These are phyloP conservation scores for Heliocybe sulcata DNA, from an alignment of 1,284 basidiomycete genomes.

Conservation along the genomic window DNA sequence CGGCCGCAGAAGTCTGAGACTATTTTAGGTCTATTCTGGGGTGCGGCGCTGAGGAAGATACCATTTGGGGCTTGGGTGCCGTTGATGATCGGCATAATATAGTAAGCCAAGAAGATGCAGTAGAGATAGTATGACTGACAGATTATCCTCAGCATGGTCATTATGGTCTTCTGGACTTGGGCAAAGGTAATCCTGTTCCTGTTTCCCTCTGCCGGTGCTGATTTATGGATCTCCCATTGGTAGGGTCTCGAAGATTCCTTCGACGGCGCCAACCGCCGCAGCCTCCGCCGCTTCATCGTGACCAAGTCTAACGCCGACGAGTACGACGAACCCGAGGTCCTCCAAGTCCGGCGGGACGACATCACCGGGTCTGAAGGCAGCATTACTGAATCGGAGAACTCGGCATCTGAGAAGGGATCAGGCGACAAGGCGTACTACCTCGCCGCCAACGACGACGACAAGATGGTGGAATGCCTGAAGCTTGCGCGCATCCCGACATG, in stretches of 20 bases:
- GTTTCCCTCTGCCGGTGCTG: not conserved
- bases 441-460: not conserved
- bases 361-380: not conserved
- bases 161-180: constrained; percentile 62
- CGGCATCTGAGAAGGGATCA: not conserved
- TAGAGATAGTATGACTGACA: not conserved
- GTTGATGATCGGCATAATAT: constrained; percentile 42
- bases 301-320: constrained; percentile 1
- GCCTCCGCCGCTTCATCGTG: constrained; percentile 44
- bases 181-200: constrained; percentile 30
- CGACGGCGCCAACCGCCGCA: constrained; percentile 46
- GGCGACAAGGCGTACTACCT: not conserved
- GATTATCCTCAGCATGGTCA: constrained; percentile 22
- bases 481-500: constrained; percentile 42
- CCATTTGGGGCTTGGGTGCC: constrained; percentile 61
- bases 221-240: not conserved
- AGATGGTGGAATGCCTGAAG: constrained; percentile 8
- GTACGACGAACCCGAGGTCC: constrained; percentile 4
- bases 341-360: constrained; percentile 1
- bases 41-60: constrained; percentile 51
- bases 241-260: constrained; percentile 53
- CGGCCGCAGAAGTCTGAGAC: not conserved
- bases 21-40: constrained; percentile 48
- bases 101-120: constrained; percentile 25
- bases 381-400: not conserved